phyloP scores from a whole-genome alignment of 768 basidiomycete genomes.

The Calocybe cyanea region DNA sequence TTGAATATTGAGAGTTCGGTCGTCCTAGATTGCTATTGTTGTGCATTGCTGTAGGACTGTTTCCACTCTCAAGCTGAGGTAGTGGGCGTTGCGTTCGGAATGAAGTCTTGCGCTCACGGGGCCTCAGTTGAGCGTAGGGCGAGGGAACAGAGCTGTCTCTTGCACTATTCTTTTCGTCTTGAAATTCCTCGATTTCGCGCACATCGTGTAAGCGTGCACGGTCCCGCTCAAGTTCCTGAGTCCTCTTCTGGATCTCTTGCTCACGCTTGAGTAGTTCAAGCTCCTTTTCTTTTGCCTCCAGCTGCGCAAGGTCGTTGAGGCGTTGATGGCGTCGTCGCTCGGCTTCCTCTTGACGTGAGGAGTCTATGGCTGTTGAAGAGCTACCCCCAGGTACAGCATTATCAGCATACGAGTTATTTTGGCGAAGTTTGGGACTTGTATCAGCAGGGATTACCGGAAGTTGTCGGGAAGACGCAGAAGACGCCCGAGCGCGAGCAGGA shows the following conservation, averaged over 20 bases:
- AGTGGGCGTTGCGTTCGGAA: slow-evolving; percentile 25
- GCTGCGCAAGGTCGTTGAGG: slow-evolving; percentile 46
- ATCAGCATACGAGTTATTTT: slow-evolving; percentile 19
- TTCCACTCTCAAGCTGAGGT: slow-evolving; percentile 8
- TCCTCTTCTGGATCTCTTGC: slow-evolving; percentile 47
- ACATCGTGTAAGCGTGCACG: slow-evolving; percentile 37
- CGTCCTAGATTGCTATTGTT: slow-evolving; percentile 4
- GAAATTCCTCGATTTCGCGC: slow-evolving; percentile 24
- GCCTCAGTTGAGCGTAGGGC: slow-evolving; percentile 21
- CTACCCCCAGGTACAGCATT: slow-evolving; percentile 6
- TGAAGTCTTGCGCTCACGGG: slow-evolving; percentile 31
- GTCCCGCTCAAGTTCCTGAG: slow-evolving; percentile 57
- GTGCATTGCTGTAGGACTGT: slow-evolving; percentile 5
- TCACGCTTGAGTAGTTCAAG: slow-evolving; percentile 49
- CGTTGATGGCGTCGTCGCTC: slow-evolving; percentile 30
- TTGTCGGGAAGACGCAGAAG: slow-evolving; percentile 30
- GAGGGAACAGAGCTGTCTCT: slow-evolving; percentile 8
- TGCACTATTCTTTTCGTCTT: slow-evolving; percentile 15
- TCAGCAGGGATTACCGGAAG: slow-evolving; percentile 17
- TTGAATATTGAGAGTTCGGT: slow-evolving; percentile 27
- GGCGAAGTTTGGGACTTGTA: slow-evolving; percentile 18
- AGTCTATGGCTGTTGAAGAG: neutral
- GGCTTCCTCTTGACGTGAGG: slow-evolving; percentile 25
- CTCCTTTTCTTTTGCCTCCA: slow-evolving; percentile 55
- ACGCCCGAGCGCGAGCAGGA: slow-evolving; percentile 34